A percentile compares a stretch with the other conserved stretches of the same genome.
phyloP scores from a whole-genome alignment of 805 yeast species.

The Wickerhamiella qilinensis region DNA sequence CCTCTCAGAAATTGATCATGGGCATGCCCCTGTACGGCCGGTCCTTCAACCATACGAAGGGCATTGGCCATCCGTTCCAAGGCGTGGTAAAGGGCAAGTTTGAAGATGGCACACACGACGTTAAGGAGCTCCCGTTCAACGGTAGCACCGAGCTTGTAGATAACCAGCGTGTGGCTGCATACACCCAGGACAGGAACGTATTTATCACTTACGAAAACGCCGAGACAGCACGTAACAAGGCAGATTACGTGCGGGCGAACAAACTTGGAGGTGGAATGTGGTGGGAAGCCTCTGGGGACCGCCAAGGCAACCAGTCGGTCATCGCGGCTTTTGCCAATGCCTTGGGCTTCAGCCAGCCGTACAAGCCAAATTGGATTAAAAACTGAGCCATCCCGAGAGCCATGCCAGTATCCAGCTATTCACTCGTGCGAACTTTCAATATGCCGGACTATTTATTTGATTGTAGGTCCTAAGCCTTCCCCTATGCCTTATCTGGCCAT shows the following conservation, averaged over 20 bases:
- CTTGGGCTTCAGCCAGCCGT: background rate
- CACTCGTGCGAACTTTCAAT: too few species aligned
- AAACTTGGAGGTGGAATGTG: constrained; percentile 74
- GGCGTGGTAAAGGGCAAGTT: constrained; percentile 29
- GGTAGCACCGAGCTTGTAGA: constrained; percentile 37
- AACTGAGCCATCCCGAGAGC: background rate
- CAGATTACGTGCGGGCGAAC: constrained; percentile 33
- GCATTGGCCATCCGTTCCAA: constrained; percentile 28
- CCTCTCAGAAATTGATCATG: constrained; percentile 38
- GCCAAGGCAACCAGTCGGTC: constrained; percentile 14
- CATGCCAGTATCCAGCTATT: background rate
- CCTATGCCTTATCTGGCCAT: too few species aligned
- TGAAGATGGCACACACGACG: constrained; percentile 37
- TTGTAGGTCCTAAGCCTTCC: too few species aligned
- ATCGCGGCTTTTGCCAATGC: constrained; percentile 10
- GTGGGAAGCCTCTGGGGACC: constrained; percentile 89
- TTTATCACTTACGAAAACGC: constrained; percentile 54
- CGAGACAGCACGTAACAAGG: constrained; percentile 38
- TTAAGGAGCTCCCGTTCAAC: constrained; percentile 35
- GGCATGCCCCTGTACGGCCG: constrained; percentile 88
- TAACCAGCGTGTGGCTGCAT: constrained; percentile 35
- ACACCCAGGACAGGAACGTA: constrained; percentile 25
- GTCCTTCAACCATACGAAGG: constrained; percentile 29
- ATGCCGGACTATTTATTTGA: too few species aligned
- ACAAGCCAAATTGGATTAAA: background rate